Evolutionary conservation across 2,329 filamentous ascomycete genomes (phyloP).

Genomic region (Penicillium griseofulvum): DNA sequence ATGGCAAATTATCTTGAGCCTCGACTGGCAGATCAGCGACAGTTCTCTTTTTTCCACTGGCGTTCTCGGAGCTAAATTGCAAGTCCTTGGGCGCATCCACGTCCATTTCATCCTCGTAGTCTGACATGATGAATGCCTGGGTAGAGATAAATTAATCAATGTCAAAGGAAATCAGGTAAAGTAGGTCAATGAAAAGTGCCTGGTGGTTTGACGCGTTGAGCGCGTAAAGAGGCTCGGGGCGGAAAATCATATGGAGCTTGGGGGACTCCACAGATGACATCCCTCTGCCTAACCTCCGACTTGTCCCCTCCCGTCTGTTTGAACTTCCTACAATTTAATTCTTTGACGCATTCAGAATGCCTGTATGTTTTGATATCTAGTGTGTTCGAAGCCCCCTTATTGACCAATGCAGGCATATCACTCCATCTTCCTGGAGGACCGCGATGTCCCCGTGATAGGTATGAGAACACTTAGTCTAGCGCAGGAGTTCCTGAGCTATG

Average conservation of each 20-base stretch:
- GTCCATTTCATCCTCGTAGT: slow-evolving; percentile 66
- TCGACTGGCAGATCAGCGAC: slow-evolving; percentile 91
- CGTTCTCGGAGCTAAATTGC: slow-evolving; percentile 71
- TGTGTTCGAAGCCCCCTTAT: neutral
- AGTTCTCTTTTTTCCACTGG: slow-evolving; percentile 75
- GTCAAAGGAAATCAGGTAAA: slow-evolving; percentile 3
- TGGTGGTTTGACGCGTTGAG: slow-evolving; percentile 32
- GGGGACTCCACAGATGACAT: slow-evolving; percentile 31
- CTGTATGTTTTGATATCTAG: slow-evolving; percentile 35
- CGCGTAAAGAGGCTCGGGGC: slow-evolving; percentile 44
- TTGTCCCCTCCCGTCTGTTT: slow-evolving; percentile 4
- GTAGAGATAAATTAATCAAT: neutral
- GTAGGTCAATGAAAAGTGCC: neutral
- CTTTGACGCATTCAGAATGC: slow-evolving; percentile 40
- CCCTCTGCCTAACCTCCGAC: slow-evolving; percentile 18
- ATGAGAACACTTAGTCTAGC: slow-evolving; percentile 22
- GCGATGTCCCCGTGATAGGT: slow-evolving; percentile 65
- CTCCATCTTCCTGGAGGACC: slow-evolving; percentile 87
- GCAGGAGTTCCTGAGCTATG: neutral
- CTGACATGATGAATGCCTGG: slow-evolving; percentile 47
- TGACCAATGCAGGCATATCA: slow-evolving; percentile 74
- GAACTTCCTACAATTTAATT: slow-evolving; percentile 1
- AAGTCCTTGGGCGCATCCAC: slow-evolving; percentile 56
- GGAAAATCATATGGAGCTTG: slow-evolving; percentile 37
- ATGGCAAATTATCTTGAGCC: slow-evolving; percentile 89